Percentiles rank a stretch among this genome's conserved stretches.
These are phyloP conservation scores for Apiospora rasikravindrae DNA, from an alignment of 2,329 filamentous ascomycete genomes.

Conservation along the genomic window DNA sequence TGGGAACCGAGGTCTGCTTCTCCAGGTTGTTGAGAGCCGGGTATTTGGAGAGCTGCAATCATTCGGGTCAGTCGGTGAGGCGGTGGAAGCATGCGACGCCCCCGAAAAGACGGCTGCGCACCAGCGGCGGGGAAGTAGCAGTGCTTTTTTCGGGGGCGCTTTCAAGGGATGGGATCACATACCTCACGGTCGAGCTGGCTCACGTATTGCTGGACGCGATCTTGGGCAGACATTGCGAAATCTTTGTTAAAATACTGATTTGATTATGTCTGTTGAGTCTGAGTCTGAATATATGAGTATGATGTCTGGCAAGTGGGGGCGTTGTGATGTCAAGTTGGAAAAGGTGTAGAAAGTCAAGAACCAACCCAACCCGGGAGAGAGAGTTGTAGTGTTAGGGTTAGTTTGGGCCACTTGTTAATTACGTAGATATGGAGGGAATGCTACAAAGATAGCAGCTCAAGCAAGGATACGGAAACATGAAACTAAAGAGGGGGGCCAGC, in stretches of 20 bases:
- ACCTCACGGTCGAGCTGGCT: conserved; percentile 85
- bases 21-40: conserved; percentile 83
- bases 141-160: not conserved
- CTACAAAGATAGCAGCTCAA: conserved; percentile 14
- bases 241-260: not conserved
- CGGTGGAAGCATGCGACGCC: conserved; percentile 2
- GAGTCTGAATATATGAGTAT: conserved; percentile 2
- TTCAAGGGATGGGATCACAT: conserved; percentile 37
- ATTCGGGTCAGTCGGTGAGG: conserved; percentile 19
- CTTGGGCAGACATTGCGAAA: conserved; percentile 73
- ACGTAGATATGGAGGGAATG: conserved; percentile 2
- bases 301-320: conserved; percentile 11
- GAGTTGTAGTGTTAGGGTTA: conserved; percentile 15
- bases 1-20: conserved; percentile 81
- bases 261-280: conserved; percentile 4
- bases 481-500: not conserved
- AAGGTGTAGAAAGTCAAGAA: conserved; percentile 16
- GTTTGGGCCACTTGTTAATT: conserved; percentile 16
- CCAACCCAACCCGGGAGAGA: not conserved
- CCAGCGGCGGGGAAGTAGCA: conserved; percentile 3
- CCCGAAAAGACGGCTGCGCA: not conserved
- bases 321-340: conserved; percentile 11
- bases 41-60: conserved; percentile 79
- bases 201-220: conserved; percentile 77
- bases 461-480: conserved; percentile 15